phyloP scores from a whole-genome alignment of 768 basidiomycete species.

The Postia placenta region DNA sequence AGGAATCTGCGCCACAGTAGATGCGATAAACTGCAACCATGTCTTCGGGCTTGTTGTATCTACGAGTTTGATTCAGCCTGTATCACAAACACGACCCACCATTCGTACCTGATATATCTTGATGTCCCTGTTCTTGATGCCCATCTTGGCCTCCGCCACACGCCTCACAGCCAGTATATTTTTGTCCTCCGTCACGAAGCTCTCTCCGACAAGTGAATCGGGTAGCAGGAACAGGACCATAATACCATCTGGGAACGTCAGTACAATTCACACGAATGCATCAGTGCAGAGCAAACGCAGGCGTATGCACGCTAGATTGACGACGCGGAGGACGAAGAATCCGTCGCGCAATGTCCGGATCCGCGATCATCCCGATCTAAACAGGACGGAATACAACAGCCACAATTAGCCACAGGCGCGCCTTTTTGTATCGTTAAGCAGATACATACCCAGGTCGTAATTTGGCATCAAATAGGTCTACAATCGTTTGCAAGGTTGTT shows the following conservation, averaged over 20 bases:
- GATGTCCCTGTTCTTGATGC: slow-evolving; percentile 31
- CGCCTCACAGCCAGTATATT: slow-evolving; percentile 30
- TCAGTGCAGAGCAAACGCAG: background rate
- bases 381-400: too few species aligned
- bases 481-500: too few species aligned
- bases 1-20: slow-evolving; percentile 30
- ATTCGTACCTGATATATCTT: slow-evolving; percentile 27
- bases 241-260: slow-evolving; percentile 8
- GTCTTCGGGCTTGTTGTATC: slow-evolving; percentile 25
- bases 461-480: too few species aligned
- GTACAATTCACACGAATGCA: background rate
- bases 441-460: too few species aligned
- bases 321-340: slow-evolving; percentile 13
- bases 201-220: slow-evolving; percentile 28
- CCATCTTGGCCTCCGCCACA: slow-evolving; percentile 26
- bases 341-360: slow-evolving; percentile 11
- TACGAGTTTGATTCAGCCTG: background rate
- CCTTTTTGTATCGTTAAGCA: too few species aligned
- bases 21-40: slow-evolving; percentile 27
- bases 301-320: slow-evolving; percentile 12
- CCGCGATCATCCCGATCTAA: slow-evolving; percentile 12
- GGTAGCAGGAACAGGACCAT: slow-evolving; percentile 28
- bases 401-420: too few species aligned
- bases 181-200: slow-evolving; percentile 25
- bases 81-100: background rate